phyloP scores from a whole-genome alignment of 2,329 filamentous ascomycete genomes.

The Alternaria alternata region DNA sequence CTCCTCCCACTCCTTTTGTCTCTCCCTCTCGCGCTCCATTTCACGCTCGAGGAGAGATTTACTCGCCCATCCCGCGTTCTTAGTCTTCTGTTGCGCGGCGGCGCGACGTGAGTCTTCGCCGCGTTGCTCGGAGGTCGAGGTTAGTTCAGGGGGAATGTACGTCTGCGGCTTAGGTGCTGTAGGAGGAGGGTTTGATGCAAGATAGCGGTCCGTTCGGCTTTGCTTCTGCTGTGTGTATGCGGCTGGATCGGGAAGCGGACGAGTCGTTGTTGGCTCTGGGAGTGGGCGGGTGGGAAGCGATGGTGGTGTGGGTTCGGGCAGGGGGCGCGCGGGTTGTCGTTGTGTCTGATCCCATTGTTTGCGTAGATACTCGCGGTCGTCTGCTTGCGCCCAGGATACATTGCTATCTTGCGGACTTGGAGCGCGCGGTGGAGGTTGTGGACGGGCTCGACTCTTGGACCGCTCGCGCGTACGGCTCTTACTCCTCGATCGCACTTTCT shows the following conservation, averaged over 20 bases:
- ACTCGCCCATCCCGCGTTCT: slow-evolving; percentile 68
- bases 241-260: slow-evolving; percentile 47
- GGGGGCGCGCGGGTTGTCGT: slow-evolving; percentile 46
- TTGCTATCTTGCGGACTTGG: slow-evolving; percentile 60
- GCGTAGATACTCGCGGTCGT: slow-evolving; percentile 71
- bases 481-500: slow-evolving; percentile 49
- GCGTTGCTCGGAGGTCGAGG: slow-evolving; percentile 67
- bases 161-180: slow-evolving; percentile 51
- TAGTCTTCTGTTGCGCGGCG: slow-evolving; percentile 67
- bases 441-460: slow-evolving; percentile 46
- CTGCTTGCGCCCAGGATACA: slow-evolving; percentile 69
- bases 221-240: slow-evolving; percentile 41
- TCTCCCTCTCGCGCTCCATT: slow-evolving; percentile 80
- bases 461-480: slow-evolving; percentile 47
- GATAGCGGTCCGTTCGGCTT: slow-evolving; percentile 66
- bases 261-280: slow-evolving; percentile 41
- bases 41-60: slow-evolving; percentile 79
- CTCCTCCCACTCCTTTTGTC: slow-evolving; percentile 82
- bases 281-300: slow-evolving; percentile 60
- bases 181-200: slow-evolving; percentile 64
- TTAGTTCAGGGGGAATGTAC: slow-evolving; percentile 61
- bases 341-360: slow-evolving; percentile 62
- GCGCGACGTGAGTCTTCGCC: slow-evolving; percentile 68
- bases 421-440: slow-evolving; percentile 47
- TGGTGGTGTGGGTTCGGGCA: slow-evolving; percentile 43